Evolutionary conservation across 75 land plant species (phyloP).

Genomic region (Pinus albicaulis): DNA sequence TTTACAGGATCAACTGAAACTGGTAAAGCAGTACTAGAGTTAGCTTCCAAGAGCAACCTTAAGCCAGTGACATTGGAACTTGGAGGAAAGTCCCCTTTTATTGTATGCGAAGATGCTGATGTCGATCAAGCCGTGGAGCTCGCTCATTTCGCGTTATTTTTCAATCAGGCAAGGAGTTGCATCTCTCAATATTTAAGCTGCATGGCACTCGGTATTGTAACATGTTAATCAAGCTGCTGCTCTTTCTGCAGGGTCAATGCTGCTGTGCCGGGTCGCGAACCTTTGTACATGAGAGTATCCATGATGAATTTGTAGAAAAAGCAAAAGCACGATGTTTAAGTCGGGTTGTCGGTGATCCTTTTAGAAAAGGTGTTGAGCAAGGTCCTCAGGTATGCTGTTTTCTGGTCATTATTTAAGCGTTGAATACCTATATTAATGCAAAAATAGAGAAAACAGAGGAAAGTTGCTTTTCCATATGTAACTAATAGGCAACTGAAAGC

Average conservation of each 20-base stretch:
- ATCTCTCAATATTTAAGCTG: too few species aligned
- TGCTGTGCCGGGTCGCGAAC: constrained; percentile 61
- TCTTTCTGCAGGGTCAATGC: constrained; percentile 38
- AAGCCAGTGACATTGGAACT: constrained; percentile 58
- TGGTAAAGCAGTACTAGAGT: constrained; percentile 30
- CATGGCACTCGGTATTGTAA: too few species aligned
- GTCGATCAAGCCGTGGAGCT: constrained; percentile 53
- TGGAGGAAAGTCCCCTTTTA: constrained; percentile 60
- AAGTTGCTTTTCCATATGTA: too few species aligned
- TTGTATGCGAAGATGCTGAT: constrained; percentile 52
- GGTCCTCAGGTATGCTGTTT: constrained; percentile 47
- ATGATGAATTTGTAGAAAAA: constrained; percentile 59
- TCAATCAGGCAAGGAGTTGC: constrained; percentile 31
- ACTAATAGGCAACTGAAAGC: too few species aligned
- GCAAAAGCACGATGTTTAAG: constrained; percentile 40
- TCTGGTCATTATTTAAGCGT: neutral
- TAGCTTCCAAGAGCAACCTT: constrained; percentile 48
- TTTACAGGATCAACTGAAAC: constrained; percentile 54
- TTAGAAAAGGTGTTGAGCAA: constrained; percentile 47
- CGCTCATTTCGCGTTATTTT: constrained; percentile 53
- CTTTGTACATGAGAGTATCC: constrained; percentile 51
- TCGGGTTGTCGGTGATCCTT: constrained; percentile 59
- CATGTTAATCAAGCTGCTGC: too few species aligned
- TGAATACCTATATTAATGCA: neutral
- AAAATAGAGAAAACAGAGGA: neutral